Evolutionary conservation across 805 yeast genomes (phyloP).

Genomic region (Saccharomyces mikatae): DNA sequence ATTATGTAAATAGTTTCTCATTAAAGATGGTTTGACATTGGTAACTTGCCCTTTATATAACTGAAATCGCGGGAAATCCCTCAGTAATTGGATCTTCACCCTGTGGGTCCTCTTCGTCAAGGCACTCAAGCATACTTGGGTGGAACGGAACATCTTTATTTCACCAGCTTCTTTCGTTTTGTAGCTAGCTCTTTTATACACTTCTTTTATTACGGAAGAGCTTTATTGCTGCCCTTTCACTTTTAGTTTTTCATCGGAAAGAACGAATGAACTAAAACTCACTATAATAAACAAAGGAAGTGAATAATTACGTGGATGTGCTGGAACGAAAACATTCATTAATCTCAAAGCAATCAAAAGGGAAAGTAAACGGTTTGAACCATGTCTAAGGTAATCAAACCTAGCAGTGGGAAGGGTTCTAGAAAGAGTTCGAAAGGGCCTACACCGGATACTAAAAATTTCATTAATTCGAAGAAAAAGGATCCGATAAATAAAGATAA

Average conservation of each 20-base stretch:
- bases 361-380: neutral
- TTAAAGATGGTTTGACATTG: conserved; percentile 66
- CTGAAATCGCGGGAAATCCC: conserved; percentile 58
- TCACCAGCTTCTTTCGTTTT: neutral
- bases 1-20: conserved; percentile 72
- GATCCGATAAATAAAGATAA: neutral
- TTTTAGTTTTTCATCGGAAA: neutral
- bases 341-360: neutral
- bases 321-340: neutral
- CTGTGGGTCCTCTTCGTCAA: conserved; percentile 43
- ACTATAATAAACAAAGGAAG: neutral
- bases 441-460: neutral
- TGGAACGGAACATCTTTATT: conserved; percentile 22
- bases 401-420: neutral
- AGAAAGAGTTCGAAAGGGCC: neutral
- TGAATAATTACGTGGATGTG: neutral
- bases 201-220: neutral
- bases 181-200: neutral
- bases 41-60: conserved; percentile 58
- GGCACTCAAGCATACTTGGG: conserved; percentile 38
- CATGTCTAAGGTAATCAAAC: neutral
- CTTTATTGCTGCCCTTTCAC: neutral
- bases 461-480: neutral
- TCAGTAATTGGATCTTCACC: conserved; percentile 67
- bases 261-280: neutral